phyloP scores from a whole-genome alignment of 345 rosid genomes.

The Salix dunnii region DNA sequence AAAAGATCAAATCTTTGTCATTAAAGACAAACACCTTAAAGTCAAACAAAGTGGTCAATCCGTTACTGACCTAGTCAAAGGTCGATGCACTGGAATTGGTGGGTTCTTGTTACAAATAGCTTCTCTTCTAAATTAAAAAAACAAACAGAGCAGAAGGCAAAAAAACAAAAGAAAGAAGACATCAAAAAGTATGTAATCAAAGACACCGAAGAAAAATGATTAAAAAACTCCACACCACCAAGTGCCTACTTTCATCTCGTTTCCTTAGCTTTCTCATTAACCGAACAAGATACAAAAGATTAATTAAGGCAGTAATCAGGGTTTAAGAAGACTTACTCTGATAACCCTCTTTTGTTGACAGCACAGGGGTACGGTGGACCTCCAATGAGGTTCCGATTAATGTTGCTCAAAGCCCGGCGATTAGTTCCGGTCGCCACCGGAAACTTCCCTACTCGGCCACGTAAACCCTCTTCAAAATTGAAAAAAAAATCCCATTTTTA shows the following conservation, averaged over 20 bases:
- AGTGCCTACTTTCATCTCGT: neutral
- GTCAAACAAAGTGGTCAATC: neutral
- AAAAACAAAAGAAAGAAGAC: neutral
- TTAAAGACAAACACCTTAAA: neutral
- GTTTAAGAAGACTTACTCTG: conserved; percentile 45
- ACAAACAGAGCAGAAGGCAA: neutral
- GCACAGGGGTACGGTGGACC: conserved; percentile 69
- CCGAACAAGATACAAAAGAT: neutral
- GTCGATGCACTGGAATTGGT: conserved; percentile 62
- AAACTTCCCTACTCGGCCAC: conserved; percentile 55
- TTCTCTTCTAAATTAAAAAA: conserved; percentile 34
- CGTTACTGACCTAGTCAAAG: conserved; percentile 67
- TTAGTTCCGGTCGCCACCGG: conserved; percentile 41
- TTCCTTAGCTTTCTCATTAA: neutral
- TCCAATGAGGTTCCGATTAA: conserved; percentile 61
- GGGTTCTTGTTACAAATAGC: conserved; percentile 47
- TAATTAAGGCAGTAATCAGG: neutral
- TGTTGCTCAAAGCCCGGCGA: conserved; percentile 68
- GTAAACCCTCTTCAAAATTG: conserved; percentile 45
- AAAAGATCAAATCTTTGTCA: neutral
- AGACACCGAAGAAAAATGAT: neutral
- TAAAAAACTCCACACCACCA: neutral
- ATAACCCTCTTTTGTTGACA: conserved; percentile 53
- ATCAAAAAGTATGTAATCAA: neutral
- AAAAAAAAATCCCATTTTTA: conserved; percentile 9